These are phyloP conservation scores for Coniophora puteana DNA, from an alignment of 1,284 basidiomycete species.

Conservation along the genomic window DNA sequence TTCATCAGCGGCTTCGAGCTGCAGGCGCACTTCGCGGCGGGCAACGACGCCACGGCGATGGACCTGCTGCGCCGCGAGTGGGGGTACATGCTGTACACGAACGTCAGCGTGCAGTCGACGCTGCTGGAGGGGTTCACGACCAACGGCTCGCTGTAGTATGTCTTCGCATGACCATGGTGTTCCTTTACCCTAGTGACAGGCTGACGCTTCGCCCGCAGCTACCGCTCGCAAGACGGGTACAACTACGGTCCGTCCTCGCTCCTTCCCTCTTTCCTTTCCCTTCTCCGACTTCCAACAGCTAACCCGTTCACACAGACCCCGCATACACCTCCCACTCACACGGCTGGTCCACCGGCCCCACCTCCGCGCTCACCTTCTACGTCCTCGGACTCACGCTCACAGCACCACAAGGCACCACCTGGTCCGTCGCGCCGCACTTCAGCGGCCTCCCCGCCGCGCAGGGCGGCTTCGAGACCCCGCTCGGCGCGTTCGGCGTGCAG, in stretches of 20 bases:
- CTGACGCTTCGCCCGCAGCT: slow-evolving; percentile 14
- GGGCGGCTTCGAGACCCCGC: slow-evolving; percentile 41
- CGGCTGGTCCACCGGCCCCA: slow-evolving; percentile 45
- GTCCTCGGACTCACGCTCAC: slow-evolving; percentile 39
- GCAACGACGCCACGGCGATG: slow-evolving; percentile 37
- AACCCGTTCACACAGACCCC: slow-evolving; percentile 40
- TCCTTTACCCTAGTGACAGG: slow-evolving; percentile 1
- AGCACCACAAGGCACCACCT: slow-evolving; percentile 33
- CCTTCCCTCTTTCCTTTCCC: slow-evolving; percentile 11
- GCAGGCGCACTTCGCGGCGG: slow-evolving; percentile 46
- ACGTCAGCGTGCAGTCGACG: slow-evolving; percentile 42
- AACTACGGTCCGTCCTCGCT: slow-evolving; percentile 1
- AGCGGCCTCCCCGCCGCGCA: slow-evolving; percentile 30
- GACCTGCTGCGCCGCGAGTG: slow-evolving; percentile 42
- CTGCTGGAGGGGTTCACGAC: slow-evolving; percentile 45
- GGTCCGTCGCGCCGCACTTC: slow-evolving; percentile 36
- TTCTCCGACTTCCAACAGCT: too few species aligned
- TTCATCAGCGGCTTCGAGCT: slow-evolving; percentile 49
- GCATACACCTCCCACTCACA: slow-evolving; percentile 45
- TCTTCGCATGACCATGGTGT: slow-evolving; percentile 6
- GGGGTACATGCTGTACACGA: slow-evolving; percentile 47
- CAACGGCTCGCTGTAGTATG: slow-evolving; percentile 41
- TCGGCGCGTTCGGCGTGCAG: slow-evolving; percentile 39
- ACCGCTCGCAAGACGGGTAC: slow-evolving; percentile 13
- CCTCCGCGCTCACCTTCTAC: slow-evolving; percentile 41